A percentile compares a stretch with the other conserved stretches of the same genome.
Conservation (phyloP, 352 stramenopile species). For the Globisporangium echinulatum region DNA sequence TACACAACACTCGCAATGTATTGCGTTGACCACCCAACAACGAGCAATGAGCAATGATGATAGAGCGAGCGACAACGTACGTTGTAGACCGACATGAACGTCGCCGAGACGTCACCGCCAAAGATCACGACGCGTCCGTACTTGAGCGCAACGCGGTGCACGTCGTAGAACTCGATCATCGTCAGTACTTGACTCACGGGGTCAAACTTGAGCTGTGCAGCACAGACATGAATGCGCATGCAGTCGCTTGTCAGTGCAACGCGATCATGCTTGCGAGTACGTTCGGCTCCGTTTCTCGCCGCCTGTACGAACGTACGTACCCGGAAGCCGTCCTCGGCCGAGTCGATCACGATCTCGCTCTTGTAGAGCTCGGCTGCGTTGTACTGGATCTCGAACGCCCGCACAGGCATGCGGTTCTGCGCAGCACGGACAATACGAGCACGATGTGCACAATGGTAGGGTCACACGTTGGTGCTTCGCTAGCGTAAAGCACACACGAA, state of each 20-base stretch:
- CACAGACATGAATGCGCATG: neutral
- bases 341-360: slow-evolving; percentile 53
- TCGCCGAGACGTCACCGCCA: slow-evolving; percentile 64
- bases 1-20: neutral
- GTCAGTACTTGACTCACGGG: slow-evolving; percentile 59
- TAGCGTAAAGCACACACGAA: neutral
- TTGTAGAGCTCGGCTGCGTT: slow-evolving; percentile 59
- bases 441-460: neutral
- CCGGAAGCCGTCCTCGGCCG: slow-evolving; percentile 62
- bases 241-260: neutral
- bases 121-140: slow-evolving; percentile 83
- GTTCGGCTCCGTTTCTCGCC: too few species aligned
- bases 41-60: neutral
- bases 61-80: slow-evolving; percentile 18
- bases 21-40: neutral
- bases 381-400: slow-evolving; percentile 75
- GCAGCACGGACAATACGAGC: neutral
- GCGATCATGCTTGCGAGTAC: too few species aligned
- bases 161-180: slow-evolving; percentile 71
- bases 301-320: slow-evolving; percentile 12
- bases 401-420: slow-evolving; percentile 60
- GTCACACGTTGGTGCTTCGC: neutral
- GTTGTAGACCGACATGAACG: slow-evolving; percentile 87
- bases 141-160: slow-evolving; percentile 73
- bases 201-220: slow-evolving; percentile 56